Conservation (phyloP, 1,139 yeast genomes). For the Geotrichum bryndzae region DNA sequence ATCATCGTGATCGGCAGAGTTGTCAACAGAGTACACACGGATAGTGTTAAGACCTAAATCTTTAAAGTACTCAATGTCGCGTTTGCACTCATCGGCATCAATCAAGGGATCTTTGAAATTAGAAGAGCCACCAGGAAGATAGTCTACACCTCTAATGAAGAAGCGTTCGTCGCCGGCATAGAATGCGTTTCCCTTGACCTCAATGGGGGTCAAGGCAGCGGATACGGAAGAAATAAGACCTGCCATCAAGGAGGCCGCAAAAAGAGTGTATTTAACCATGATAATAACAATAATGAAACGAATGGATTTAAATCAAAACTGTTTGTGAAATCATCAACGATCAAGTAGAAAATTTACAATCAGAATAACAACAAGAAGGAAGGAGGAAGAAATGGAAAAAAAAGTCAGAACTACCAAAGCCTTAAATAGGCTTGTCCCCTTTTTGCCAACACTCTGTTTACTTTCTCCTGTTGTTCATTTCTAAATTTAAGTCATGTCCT, state of each 20-base stretch:
- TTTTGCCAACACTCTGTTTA: background rate
- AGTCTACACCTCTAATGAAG: slow-evolving; percentile 75
- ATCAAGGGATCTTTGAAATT: slow-evolving; percentile 69
- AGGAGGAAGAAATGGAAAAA: background rate
- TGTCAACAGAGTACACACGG: slow-evolving; percentile 81
- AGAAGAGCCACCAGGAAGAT: slow-evolving; percentile 61
- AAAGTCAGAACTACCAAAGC: background rate
- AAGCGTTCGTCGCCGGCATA: slow-evolving; percentile 79
- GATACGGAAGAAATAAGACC: slow-evolving; percentile 2
- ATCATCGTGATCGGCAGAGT: slow-evolving; percentile 71
- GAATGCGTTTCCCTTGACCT: slow-evolving; percentile 49
- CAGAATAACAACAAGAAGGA: background rate
- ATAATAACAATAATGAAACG: background rate
- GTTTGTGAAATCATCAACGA: background rate
- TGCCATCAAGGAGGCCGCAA: background rate
- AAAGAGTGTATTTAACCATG: background rate
- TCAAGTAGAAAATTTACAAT: background rate
- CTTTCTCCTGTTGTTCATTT: background rate
- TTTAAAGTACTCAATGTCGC: slow-evolving; percentile 69
- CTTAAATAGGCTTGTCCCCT: background rate
- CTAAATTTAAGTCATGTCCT: background rate
- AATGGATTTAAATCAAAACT: background rate
- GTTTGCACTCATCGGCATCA: slow-evolving; percentile 56
- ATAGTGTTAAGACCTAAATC: slow-evolving; percentile 76
- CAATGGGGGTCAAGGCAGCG: slow-evolving; percentile 24